These are phyloP conservation scores for Dysphania ambrosioides DNA, from an alignment of 148 eudicot species.

Conservation along the genomic window DNA sequence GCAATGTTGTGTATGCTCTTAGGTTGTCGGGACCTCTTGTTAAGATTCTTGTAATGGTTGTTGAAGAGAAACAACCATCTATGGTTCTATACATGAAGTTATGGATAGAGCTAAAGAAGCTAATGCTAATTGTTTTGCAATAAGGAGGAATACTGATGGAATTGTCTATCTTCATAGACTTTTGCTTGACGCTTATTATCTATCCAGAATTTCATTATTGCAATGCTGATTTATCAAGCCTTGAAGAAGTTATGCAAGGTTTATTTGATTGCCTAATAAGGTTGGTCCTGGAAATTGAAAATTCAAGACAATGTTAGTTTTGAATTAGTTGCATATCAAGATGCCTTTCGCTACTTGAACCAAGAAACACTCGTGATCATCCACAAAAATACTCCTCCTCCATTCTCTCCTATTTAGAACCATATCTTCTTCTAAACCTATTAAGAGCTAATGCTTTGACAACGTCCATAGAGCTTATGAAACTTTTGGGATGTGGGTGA, in stretches of 20 bases:
- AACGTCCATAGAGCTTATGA: background rate
- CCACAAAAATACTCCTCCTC: too few relatives aligned
- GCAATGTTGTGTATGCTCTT: background rate
- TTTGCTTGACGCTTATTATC: conserved; percentile 4
- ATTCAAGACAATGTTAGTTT: conserved; percentile 6
- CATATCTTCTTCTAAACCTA: too few relatives aligned
- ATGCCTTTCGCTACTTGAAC: too few relatives aligned
- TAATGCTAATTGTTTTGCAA: background rate
- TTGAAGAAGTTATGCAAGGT: conserved; percentile 8
- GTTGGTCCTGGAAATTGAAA: background rate
- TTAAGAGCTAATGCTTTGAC: too few relatives aligned
- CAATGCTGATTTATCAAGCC: background rate
- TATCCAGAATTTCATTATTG: background rate
- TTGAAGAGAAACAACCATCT: background rate
- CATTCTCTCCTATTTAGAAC: too few relatives aligned
- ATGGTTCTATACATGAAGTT: background rate
- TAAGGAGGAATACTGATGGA: conserved; percentile 13
- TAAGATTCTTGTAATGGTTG: background rate
- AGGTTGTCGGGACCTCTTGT: background rate
- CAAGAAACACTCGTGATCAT: too few relatives aligned
- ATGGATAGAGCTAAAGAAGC: conserved; percentile 7
- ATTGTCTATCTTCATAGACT: background rate
- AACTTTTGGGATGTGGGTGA: background rate
- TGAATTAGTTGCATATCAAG: background rate
- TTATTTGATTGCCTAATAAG: conserved; percentile 5